These are phyloP conservation scores for Nemania diffusa DNA, from an alignment of 2,329 filamentous ascomycete genomes.

Conservation along the genomic window DNA sequence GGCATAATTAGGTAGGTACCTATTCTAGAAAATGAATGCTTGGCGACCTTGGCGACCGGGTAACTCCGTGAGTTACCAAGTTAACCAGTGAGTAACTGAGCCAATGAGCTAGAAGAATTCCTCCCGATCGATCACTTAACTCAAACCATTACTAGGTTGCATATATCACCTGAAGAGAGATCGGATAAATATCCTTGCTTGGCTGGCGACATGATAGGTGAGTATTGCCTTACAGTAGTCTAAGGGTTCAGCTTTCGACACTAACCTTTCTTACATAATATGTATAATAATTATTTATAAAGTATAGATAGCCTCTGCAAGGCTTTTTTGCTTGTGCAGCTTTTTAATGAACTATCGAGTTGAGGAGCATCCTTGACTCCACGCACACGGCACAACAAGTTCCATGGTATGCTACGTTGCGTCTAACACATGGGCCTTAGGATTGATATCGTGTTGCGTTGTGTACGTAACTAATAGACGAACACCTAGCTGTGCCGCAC, in stretches of 20 bases:
- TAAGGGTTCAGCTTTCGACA: too few species aligned
- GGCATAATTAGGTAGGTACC: not conserved
- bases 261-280: too few species aligned
- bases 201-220: not conserved
- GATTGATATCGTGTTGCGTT: not conserved
- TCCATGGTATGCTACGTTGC: conserved; percentile 19
- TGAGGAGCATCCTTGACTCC: not conserved
- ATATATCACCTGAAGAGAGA: conserved; percentile 11
- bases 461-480: not conserved
- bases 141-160: not conserved
- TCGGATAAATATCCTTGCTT: not conserved
- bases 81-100: not conserved
- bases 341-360: not conserved
- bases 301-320: too few species aligned
- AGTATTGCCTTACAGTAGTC: not conserved
- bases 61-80: conserved; percentile 9
- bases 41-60: not conserved
- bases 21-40: conserved; percentile 16
- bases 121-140: not conserved
- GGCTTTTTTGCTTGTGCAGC: not conserved
- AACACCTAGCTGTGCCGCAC: conserved; percentile 15
- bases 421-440: conserved; percentile 14
- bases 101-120: not conserved
- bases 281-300: too few species aligned
- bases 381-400: too few species aligned